Evolutionary conservation across 1,284 basidiomycete species (phyloP).

Genomic region (Sphagnurus paluster): DNA sequence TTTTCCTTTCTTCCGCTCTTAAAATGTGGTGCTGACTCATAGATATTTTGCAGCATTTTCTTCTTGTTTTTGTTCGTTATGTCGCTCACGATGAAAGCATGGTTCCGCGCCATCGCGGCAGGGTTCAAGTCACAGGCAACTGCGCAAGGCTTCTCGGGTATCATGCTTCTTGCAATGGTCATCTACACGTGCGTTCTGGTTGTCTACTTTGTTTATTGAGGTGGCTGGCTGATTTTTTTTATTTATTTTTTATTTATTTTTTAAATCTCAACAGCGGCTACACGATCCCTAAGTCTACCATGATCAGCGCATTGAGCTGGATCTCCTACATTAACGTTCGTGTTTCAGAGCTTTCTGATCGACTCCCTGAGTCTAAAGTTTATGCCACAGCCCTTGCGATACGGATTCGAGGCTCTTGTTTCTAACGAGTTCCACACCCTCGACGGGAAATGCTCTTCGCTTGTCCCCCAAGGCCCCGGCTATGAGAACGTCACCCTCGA

Average conservation of each 20-base stretch:
- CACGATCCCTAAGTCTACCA: constrained; percentile 45
- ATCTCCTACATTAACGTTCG: constrained; percentile 62
- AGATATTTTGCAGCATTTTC: constrained; percentile 43
- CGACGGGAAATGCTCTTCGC: constrained; percentile 40
- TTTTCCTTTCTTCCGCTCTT: constrained; percentile 9
- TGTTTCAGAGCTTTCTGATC: constrained; percentile 14
- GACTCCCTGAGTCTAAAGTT: background rate
- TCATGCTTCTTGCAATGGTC: constrained; percentile 28
- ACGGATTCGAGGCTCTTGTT: constrained; percentile 49
- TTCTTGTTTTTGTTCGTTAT: constrained; percentile 51
- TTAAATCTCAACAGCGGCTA: constrained; percentile 32
- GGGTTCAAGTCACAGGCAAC: constrained; percentile 51
- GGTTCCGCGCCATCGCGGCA: constrained; percentile 61
- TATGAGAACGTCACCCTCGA: constrained; percentile 51
- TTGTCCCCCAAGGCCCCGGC: constrained; percentile 47
- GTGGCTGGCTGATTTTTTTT: no score
- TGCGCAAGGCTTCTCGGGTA: constrained; percentile 61
- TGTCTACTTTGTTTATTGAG: no score
- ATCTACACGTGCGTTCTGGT: constrained; percentile 24
- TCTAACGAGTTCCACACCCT: constrained; percentile 57
- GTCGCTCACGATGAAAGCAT: constrained; percentile 59
- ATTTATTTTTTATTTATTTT: no score
- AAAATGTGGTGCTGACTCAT: constrained; percentile 13
- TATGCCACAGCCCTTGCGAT: constrained; percentile 37
- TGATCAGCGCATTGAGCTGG: constrained; percentile 68